Percentiles rank a stretch among this genome's conserved stretches.
These are phyloP conservation scores for Cladosporium sp. DNA, from an alignment of 2,329 filamentous ascomycete species.

Conservation along the genomic window DNA sequence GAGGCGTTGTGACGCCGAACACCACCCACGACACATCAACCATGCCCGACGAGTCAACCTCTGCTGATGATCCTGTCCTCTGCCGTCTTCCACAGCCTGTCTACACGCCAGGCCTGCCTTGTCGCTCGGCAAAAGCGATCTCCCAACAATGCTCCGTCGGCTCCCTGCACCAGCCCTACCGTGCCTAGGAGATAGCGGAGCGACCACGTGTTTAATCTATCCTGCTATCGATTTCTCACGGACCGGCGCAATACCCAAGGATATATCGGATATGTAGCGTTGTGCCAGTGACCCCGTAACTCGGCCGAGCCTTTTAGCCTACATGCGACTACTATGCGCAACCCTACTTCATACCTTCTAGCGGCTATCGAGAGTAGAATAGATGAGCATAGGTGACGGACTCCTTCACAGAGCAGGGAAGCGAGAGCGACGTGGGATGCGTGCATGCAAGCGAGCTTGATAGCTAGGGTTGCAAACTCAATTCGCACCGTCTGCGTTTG, in stretches of 20 bases:
- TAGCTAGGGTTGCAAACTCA: background rate
- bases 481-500: background rate
- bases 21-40: background rate
- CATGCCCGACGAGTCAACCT: background rate
- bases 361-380: background rate
- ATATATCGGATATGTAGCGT: background rate
- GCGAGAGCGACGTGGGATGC: background rate
- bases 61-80: background rate
- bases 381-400: background rate
- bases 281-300: background rate
- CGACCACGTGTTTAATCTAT: background rate
- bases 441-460: slow-evolving; percentile 2
- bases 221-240: background rate
- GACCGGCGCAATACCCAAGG: background rate
- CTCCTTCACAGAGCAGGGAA: background rate
- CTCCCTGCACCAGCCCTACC: background rate
- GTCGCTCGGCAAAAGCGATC: background rate
- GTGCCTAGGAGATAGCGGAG: background rate
- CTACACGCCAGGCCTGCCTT: background rate
- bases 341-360: background rate
- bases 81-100: background rate
- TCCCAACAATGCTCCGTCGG: background rate
- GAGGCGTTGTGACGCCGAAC: background rate
- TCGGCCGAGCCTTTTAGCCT: slow-evolving; percentile 6
- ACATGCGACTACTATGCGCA: background rate